These are phyloP conservation scores for Trypanosoma melophagium DNA, from an alignment of 208 protist species.

Conservation along the genomic window DNA sequence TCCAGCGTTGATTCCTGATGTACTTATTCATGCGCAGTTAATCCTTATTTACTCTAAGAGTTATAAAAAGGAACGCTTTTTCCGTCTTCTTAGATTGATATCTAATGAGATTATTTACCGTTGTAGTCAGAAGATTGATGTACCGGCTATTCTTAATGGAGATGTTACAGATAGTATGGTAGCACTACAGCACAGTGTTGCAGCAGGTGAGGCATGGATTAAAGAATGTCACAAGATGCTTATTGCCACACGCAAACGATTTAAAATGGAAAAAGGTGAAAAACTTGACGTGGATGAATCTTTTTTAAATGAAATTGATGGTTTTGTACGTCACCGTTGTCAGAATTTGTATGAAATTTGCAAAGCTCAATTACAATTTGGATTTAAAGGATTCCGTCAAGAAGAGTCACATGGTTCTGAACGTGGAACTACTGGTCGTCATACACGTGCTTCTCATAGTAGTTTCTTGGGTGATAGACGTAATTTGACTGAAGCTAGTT, in stretches of 20 bases:
- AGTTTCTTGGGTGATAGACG: background rate
- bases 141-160: constrained; percentile 93
- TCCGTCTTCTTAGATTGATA: constrained; percentile 92
- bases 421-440: constrained; percentile 20
- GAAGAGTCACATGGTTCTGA: constrained; percentile 24
- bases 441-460: constrained; percentile 20
- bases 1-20: constrained; percentile 83
- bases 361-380: constrained; percentile 96
- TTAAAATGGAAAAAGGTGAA: constrained; percentile 78
- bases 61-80: constrained; percentile 96
- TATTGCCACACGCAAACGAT: constrained; percentile 72
- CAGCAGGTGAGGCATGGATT: constrained; percentile 93
- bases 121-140: constrained; percentile 92
- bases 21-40: constrained; percentile 92
- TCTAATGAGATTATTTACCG: constrained; percentile 96
- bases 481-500: background rate
- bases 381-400: constrained; percentile 61
- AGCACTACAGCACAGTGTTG: constrained; percentile 90
- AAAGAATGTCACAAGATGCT: constrained; percentile 87
- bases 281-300: constrained; percentile 92
- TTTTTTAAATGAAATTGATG: constrained; percentile 97
- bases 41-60: constrained; percentile 92
- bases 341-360: constrained; percentile 97
- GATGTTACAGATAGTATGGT: constrained; percentile 91
- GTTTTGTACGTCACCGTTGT: constrained; percentile 97